Base-by-base conservation (phyloP, 345 rosid species). In the Lepidium africanum region DNA sequence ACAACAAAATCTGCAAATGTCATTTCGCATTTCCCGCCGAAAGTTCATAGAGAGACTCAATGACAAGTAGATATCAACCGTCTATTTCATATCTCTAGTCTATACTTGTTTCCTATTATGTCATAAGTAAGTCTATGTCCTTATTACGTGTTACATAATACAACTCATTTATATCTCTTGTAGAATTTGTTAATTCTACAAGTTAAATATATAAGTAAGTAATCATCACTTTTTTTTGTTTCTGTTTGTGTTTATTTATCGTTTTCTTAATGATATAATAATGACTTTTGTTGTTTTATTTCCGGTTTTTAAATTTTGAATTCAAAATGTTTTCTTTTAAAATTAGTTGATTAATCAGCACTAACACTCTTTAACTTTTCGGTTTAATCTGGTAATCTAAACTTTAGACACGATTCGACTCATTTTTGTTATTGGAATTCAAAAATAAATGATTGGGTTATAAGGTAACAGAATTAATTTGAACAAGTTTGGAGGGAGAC, bases 1-100 rank as follows among this genome's bases (percentile, higher is more conserved):
- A 61, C 59, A 62, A 54, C 35, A 17, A 68, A 46, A 62, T 67
- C 69, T 69, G 14, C 45, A 46, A 62, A 54, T 68, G 78, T 75
- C 73, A 68, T 46, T 75, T 75, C 74, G 74, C 68, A 75, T 61
- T 75, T 75, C 78, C 78, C 74, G 78, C 78, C 70, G 64, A 62
- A 68, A 67, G 73, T 35, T 0, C 37, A 45, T 16, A 7, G 48
- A n/a, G 23, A 15, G 25, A 57, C 14, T 47, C 50, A 21, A 63
- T 59, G 73, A 74, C 61, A 73, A 13, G 57, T 14, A 50, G 16
- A 49, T 67, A 74, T 67, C 78, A 60, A 37, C 64, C 69, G 42
- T 67, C 64, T 7, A 67, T 67, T 67, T 67, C 69, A 67, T 59
- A 67, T 67, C 9, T 17, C 2, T 65, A 33, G 66, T 58, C 65